Percentiles rank a stretch among this genome's conserved stretches.
These are phyloP conservation scores for Physcomitrium patens DNA, from an alignment of 225 moss, liverwort and hornwort genomes.

Conservation along the genomic window DNA sequence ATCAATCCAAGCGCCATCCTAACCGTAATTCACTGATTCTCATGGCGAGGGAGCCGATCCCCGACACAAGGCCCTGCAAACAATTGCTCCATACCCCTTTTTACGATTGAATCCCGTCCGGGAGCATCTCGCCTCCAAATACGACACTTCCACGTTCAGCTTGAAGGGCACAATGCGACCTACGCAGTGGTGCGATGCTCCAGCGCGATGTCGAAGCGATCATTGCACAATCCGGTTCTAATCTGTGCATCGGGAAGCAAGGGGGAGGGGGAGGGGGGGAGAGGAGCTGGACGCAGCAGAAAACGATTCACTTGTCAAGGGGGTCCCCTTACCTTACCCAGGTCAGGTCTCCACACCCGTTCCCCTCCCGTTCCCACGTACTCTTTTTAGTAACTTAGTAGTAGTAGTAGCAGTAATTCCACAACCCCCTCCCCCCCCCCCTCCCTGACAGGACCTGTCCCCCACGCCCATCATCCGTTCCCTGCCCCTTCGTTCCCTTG, in stretches of 20 bases:
- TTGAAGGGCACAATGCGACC: conserved; percentile 37
- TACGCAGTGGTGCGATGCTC: conserved; percentile 19
- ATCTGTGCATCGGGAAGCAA: conserved; percentile 32
- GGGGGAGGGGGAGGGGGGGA: neutral
- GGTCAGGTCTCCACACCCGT: conserved; percentile 22
- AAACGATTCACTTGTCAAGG: conserved; percentile 60
- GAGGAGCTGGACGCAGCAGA: conserved; percentile 29
- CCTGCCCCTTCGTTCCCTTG: too few relatives aligned
- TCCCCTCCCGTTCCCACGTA: neutral
- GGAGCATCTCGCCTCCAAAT: conserved; percentile 42
- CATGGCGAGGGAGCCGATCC: conserved; percentile 49
- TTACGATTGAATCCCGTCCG: conserved; percentile 37
- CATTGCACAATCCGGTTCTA: conserved; percentile 40
- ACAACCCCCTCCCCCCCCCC: too few relatives aligned
- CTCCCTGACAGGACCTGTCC: too few relatives aligned
- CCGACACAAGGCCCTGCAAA: conserved; percentile 41
- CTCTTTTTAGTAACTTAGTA: too few relatives aligned
- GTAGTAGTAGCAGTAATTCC: neutral
- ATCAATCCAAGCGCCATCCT: conserved; percentile 10
- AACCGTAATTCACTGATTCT: conserved; percentile 53
- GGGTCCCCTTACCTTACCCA: conserved; percentile 59
- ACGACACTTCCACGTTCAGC: conserved; percentile 24
- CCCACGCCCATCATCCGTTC: too few relatives aligned
- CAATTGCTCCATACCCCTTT: conserved; percentile 64
- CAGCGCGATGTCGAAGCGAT: conserved; percentile 37